Evolutionary conservation across 2,329 filamentous ascomycete species (phyloP), one percentile per base, ranked within the genome.

Genomic region (Alternaria gaisen): DNA sequence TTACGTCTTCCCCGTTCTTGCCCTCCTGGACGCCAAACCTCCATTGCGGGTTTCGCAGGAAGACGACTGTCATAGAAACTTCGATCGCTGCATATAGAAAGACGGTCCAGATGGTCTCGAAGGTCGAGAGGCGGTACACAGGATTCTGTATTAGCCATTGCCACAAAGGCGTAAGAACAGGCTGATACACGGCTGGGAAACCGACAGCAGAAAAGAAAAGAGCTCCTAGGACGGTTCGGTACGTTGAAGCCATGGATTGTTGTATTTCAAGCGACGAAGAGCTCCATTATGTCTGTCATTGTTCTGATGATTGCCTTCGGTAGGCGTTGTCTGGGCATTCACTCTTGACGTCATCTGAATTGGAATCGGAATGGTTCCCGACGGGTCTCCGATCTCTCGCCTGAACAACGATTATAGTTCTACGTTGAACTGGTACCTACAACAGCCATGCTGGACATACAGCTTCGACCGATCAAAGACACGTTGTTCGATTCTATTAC

Each of bases 281-380:
- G 20, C 11, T 34, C 12, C 46, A 36, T 24, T 2, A 7, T 24
- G 2, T 32, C 5, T 16, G 5, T 36, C n/a, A 50, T 4, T 36
- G n/a, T 26, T 5, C 28, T 30, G 11, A 16, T 20, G 5, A 32
- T 50, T 36, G 46, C 18, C 30, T 50, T 24, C 28, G 9, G 11
- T 24, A 30, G n/a, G 30, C 46, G 28, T 18, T 50, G 3, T 24
- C 46, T 50, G 30, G 30, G 26, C 28, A 16, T 24, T 32, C 18
- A 50, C 46, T 50, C 46, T 32, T 50, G 46, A 50, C 46, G 46
- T 50, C 46, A 50, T 32, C 46, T n/a, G 12, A n/a, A 36, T 14
- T 36, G 12, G 12, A 8, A 36, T 36, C 46, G 46, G 46, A 50
- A 50, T 30, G 26, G 46, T 50, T 50, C 46, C 46, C 46, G 46